Percentiles rank a stretch among this genome's conserved stretches.
phyloP scores from a whole-genome alignment of 345 rosid genomes.

The Eucalyptus polybractea region DNA sequence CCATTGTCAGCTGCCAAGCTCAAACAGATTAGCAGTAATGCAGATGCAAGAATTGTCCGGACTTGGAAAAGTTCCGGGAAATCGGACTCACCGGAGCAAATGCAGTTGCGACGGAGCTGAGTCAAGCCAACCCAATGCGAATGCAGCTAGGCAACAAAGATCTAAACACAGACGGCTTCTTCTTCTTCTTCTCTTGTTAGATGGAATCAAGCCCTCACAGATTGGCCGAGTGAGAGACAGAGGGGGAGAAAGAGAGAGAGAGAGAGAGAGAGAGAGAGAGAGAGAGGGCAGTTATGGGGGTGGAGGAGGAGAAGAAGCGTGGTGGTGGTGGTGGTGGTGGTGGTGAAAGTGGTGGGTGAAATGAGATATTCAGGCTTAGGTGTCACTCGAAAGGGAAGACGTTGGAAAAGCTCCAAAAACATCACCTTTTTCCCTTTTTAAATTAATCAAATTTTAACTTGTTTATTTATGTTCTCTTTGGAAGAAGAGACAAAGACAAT shows the following conservation, averaged over 20 bases:
- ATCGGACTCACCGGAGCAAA: conserved; percentile 25
- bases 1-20: neutral
- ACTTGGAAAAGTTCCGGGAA: neutral
- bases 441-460: neutral
- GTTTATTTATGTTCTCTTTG: neutral
- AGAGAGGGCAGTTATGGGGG: neutral
- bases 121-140: neutral
- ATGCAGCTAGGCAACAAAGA: conserved; percentile 6
- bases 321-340: conserved; percentile 3
- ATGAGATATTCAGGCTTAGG: conserved; percentile 8
- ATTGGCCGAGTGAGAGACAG: neutral
- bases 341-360: conserved; percentile 4
- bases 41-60: neutral
- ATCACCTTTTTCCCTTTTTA: neutral
- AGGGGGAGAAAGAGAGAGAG: neutral
- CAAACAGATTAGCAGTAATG: neutral
- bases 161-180: neutral
- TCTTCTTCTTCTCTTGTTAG: neutral
- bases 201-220: neutral
- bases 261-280: neutral
- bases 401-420: neutral
- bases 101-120: conserved; percentile 3
- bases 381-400: neutral
- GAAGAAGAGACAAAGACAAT: neutral
- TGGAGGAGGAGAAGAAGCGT: neutral